These are phyloP conservation scores for Cyclotella baltica DNA, from an alignment of 108 stramenopile species.

Conservation along the genomic window DNA sequence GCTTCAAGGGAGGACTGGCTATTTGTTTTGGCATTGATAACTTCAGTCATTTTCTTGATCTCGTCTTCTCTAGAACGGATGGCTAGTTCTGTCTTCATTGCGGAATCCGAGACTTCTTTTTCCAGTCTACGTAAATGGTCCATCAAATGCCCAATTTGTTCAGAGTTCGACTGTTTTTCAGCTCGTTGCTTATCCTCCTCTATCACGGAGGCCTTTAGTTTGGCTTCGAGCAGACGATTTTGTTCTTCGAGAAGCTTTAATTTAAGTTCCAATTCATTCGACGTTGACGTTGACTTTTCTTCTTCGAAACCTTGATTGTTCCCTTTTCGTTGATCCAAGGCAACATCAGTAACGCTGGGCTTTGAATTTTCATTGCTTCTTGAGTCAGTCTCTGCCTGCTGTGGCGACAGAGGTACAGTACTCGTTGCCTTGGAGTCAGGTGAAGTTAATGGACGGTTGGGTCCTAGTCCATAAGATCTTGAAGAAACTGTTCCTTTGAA, in stretches of 20 bases:
- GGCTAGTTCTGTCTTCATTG: background rate
- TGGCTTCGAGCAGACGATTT: slow-evolving; percentile 34
- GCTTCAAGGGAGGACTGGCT: background rate
- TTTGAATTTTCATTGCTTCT: background rate
- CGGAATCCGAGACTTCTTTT: background rate
- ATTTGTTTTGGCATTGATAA: background rate
- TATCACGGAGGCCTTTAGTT: slow-evolving; percentile 4
- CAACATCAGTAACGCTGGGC: background rate
- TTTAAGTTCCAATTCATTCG: background rate
- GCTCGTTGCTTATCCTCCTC: slow-evolving; percentile 9
- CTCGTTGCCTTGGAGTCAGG: background rate
- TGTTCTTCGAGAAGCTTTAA: slow-evolving; percentile 13
- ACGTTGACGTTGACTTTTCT: background rate
- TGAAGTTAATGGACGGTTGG: background rate
- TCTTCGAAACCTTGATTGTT: background rate
- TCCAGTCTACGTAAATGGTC: background rate
- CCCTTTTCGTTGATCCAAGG: background rate
- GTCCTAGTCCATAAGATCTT: slow-evolving; percentile 10
- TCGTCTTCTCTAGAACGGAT: background rate
- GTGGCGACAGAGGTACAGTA: background rate
- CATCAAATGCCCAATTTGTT: background rate
- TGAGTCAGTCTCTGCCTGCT: background rate
- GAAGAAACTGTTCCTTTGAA: slow-evolving; percentile 16
- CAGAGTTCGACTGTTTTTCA: background rate
- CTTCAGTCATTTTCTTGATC: background rate